These are phyloP conservation scores for Kuraishia floccosa DNA, from an alignment of 805 yeast genomes.

Conservation along the genomic window DNA sequence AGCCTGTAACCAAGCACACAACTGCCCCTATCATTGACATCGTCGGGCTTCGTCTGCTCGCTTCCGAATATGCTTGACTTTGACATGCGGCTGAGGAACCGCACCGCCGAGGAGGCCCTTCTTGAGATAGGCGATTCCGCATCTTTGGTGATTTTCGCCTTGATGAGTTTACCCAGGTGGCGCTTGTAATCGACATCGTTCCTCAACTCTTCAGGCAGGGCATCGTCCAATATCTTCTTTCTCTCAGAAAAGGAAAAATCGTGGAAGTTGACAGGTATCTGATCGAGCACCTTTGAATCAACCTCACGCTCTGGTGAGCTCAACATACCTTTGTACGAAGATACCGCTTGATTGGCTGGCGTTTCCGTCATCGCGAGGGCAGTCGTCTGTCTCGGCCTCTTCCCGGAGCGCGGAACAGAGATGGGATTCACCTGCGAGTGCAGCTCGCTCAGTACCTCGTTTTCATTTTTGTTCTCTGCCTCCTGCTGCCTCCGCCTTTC, in stretches of 20 bases:
- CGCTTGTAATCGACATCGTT: slow-evolving; percentile 17
- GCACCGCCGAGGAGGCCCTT: slow-evolving; percentile 2
- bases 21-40: slow-evolving; percentile 60
- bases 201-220: slow-evolving; percentile 14
- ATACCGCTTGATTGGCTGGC: too few species aligned
- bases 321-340: too few species aligned
- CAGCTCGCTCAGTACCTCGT: slow-evolving; percentile 6
- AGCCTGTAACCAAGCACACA: slow-evolving; percentile 44
- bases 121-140: not conserved
- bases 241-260: slow-evolving; percentile 44
- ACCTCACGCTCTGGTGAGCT: slow-evolving; percentile 22
- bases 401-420: too few species aligned
- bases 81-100: slow-evolving; percentile 2
- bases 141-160: slow-evolving; percentile 8
- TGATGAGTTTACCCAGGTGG: slow-evolving; percentile 17
- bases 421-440: slow-evolving; percentile 19
- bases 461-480: slow-evolving; percentile 3
- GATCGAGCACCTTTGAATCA: slow-evolving; percentile 28
- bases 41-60: slow-evolving; percentile 1
- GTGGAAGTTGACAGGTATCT: slow-evolving; percentile 35
- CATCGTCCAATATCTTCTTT: slow-evolving; percentile 18
- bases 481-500: not conserved
- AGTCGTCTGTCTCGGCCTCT: too few species aligned
- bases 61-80: not conserved
- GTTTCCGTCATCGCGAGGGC: too few species aligned